Conservation (phyloP, 2,329 filamentous ascomycete species). For the Chaetomium globosum region DNA sequence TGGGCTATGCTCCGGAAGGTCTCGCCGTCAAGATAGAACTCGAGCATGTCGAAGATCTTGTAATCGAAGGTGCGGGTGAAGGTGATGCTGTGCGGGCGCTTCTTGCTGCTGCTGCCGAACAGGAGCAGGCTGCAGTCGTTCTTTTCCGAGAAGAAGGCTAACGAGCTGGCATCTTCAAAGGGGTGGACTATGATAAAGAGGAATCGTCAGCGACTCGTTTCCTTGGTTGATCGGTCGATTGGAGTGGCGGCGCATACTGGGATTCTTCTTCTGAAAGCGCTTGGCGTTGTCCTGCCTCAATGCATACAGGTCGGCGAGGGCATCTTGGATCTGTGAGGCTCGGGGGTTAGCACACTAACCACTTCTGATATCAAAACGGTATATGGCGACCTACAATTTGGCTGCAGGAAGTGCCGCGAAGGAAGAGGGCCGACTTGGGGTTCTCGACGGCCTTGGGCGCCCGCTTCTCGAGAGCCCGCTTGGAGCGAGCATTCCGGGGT, state of each 20-base stretch:
- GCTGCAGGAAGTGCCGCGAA: slow-evolving; percentile 83
- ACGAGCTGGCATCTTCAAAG: slow-evolving; percentile 83
- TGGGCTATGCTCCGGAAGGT: slow-evolving; percentile 70
- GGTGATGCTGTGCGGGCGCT: slow-evolving; percentile 89
- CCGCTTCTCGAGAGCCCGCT: slow-evolving; percentile 90
- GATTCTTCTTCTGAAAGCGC: slow-evolving; percentile 97
- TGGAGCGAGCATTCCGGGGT: slow-evolving; percentile 78
- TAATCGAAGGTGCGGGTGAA: slow-evolving; percentile 79
- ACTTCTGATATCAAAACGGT: too few relatives aligned
- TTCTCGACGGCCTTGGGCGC: slow-evolving; percentile 89
- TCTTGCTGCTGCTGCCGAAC: slow-evolving; percentile 86
- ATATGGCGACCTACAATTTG: slow-evolving; percentile 62
- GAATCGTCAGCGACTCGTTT: slow-evolving; percentile 1
- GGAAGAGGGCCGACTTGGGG: slow-evolving; percentile 84
- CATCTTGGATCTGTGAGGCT: slow-evolving; percentile 57
- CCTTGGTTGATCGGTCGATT: neutral
- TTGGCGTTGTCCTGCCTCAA: slow-evolving; percentile 83
- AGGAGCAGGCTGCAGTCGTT: slow-evolving; percentile 88
- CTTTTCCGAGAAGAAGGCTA: slow-evolving; percentile 96
- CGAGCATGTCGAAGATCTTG: slow-evolving; percentile 92
- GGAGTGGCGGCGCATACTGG: slow-evolving; percentile 51
- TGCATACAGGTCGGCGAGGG: slow-evolving; percentile 80
- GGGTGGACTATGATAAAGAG: slow-evolving; percentile 60
- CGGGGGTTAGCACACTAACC: slow-evolving; percentile 13
- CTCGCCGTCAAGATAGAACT: slow-evolving; percentile 78